Conservation (phyloP, 768 basidiomycete species). For the Phaeotremella skinneri region DNA sequence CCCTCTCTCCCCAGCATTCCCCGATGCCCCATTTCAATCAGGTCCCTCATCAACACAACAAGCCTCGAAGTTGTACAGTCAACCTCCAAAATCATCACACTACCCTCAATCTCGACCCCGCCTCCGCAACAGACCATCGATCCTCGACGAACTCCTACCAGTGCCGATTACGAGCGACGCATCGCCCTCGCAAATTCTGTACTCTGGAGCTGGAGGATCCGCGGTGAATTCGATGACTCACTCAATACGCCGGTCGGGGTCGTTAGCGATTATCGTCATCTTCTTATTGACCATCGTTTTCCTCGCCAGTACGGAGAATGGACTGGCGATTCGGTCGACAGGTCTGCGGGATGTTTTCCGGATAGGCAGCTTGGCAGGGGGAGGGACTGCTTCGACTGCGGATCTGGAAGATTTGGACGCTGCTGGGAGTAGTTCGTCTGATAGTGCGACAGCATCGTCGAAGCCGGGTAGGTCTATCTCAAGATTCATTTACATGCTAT, state of each 20-base stretch:
- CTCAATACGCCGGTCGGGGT: constrained; percentile 25
- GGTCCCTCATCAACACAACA: background rate
- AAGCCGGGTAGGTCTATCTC: background rate
- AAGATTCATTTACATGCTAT: background rate
- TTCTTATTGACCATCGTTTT: constrained; percentile 34
- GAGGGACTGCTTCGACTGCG: background rate
- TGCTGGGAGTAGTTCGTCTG: background rate
- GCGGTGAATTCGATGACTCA: background rate
- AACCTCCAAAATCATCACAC: background rate
- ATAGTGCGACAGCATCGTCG: constrained; percentile 2
- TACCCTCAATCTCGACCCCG: background rate
- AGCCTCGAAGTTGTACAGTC: background rate
- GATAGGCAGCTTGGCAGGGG: constrained; percentile 16
- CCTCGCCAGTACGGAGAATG: constrained; percentile 17
- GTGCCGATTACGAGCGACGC: constrained; percentile 9
- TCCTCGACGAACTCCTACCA: constrained; percentile 37
- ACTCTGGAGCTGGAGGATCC: constrained; percentile 2
- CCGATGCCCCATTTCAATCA: background rate
- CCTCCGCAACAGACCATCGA: constrained; percentile 20
- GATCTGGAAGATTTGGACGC: constrained; percentile 5
- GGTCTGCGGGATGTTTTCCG: constrained; percentile 21
- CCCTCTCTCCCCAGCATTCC: background rate
- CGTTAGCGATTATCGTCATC: constrained; percentile 30
- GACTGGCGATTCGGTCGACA: background rate
- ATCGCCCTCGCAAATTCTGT: background rate